Base-by-base conservation (phyloP, 1,284 basidiomycete genomes). In the Trametes versicolor region DNA sequence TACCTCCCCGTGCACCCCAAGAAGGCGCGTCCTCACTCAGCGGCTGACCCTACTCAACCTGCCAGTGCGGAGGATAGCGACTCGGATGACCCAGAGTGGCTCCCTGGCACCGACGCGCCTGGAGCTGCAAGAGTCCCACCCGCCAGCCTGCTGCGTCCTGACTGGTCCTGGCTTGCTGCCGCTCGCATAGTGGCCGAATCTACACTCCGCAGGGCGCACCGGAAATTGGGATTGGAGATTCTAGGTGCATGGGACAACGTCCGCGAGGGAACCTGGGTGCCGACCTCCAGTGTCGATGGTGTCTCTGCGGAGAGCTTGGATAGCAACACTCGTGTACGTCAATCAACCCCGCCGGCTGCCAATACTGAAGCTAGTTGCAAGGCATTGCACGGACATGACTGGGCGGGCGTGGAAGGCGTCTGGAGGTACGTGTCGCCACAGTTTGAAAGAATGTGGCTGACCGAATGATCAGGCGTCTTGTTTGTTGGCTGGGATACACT, bases 401-500 rank as follows among this genome's bases (percentile, higher is more conserved):
- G 45, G 45, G 45, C 45, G 15, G 45, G 45, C 7, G 45, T 21
- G 21, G 45, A 48, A 15, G 45, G 45, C 21, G 17, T 17, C 2
- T 48, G 45, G 45, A 48, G 45, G 45, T 48, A 48, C 7, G 45
- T 17, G 19, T 13, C 4, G 19, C 43, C 21, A 15, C 2, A 21
- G 12, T 17, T 15, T 41, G 8, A 41, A 41, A 4, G 12, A 17
- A 41, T 9, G 15, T 17, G 6, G 39, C 15, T 19, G 19, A 43
- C 41, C 41, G 15, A n/a, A 7, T 8, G 2, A 25, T 25, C 45
- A 88, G 76, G 85, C 82, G 0, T 81, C 81, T 43, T 58, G 80
- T 83, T 21, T 81, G 88, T 51, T 88, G 87, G 87, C 76, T 88
- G 70, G 85, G 85, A 66, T 88, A 88, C 69, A 78, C 79, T 25